phyloP scores from a whole-genome alignment of 352 stramenopile genomes.

The Pythium biforme region DNA sequence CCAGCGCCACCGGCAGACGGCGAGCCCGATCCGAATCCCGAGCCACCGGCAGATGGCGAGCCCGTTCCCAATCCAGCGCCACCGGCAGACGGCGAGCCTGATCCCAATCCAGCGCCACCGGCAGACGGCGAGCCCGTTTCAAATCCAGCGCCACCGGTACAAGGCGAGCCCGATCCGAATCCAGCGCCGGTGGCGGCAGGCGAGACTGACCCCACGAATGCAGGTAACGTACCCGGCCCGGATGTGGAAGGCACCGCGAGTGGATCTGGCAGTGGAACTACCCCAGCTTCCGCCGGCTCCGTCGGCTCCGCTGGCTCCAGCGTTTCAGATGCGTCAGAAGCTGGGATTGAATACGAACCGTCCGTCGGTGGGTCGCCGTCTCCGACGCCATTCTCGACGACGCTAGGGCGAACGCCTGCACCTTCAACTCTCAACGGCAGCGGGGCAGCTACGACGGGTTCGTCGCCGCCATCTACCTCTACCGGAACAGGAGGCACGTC shows the following conservation, averaged over 20 bases:
- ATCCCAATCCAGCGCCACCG: too few species aligned
- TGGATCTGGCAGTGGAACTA: background rate
- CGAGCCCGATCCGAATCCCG: too few species aligned
- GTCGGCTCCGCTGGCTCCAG: background rate
- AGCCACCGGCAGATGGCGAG: too few species aligned
- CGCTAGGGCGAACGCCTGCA: constrained; percentile 1
- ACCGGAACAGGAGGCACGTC: background rate
- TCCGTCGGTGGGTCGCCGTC: background rate
- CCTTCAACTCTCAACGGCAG: background rate
- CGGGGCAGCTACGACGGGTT: background rate
- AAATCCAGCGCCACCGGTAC: too few species aligned
- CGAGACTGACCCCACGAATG: background rate
- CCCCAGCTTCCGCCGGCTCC: background rate
- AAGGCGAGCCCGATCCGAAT: too few species aligned
- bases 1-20: too few species aligned
- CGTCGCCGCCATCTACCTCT: background rate
- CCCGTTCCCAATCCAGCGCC: too few species aligned
- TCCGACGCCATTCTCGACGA: background rate
- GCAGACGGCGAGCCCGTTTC: too few species aligned
- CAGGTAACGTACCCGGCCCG: too few species aligned
- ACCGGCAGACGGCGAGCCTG: too few species aligned
- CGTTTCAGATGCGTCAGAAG: background rate
- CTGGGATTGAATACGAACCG: background rate
- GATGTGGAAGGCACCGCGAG: background rate
- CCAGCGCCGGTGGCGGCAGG: too few species aligned